Evolutionary conservation across 2,329 filamentous ascomycete species (phyloP), one percentile per base, ranked within the genome.

Genomic region (Aspergillus fumigatiaffinis): DNA sequence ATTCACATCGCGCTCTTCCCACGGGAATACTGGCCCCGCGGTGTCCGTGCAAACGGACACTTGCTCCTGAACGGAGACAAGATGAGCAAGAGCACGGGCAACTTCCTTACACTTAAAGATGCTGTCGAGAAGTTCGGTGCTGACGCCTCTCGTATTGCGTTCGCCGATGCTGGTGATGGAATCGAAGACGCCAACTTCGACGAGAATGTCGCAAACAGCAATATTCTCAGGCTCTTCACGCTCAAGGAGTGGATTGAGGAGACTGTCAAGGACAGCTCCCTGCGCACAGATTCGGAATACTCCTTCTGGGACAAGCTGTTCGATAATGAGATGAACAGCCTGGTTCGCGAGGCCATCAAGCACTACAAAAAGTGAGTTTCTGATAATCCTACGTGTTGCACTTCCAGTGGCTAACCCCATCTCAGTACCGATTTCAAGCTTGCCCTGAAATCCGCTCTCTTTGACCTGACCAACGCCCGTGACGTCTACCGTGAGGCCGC

Each of bases 131-230:
- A 99, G 75, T 99, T 94, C 68, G 94, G 94, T 69, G 93, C 94
- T 8, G 94, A 97, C 73, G 94, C 94, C 12, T 89, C 89, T 47
- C 86, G 93, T 71, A 89, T 97, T 67, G 92, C 92, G 3, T 86
- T 99, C 61, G 93, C 93, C 20, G 94, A 99, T 74, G 92, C 92
- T 12, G 94, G 94, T 67, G 94, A 99, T 70, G 91, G 90, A 62
- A 92, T 97, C 60, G 89, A 91, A 62, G 94, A 99, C 75, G 92
- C 93, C 67, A 99, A 99, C 80, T 96, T 99, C 64, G 94, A 97
- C 70, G 94, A 99, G 79, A 86, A 89, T 55, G 92, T 97, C 42
- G 94, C 94, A 44, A 94, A 97, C 76, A 90, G 88, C 72, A 92
- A 87, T 70, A 95, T 97, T 68, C 82, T 97, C 61, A 87, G 92